Evolutionary conservation across 2,329 filamentous ascomycete genomes (phyloP).

Genomic region (Neonectria ditissima): DNA sequence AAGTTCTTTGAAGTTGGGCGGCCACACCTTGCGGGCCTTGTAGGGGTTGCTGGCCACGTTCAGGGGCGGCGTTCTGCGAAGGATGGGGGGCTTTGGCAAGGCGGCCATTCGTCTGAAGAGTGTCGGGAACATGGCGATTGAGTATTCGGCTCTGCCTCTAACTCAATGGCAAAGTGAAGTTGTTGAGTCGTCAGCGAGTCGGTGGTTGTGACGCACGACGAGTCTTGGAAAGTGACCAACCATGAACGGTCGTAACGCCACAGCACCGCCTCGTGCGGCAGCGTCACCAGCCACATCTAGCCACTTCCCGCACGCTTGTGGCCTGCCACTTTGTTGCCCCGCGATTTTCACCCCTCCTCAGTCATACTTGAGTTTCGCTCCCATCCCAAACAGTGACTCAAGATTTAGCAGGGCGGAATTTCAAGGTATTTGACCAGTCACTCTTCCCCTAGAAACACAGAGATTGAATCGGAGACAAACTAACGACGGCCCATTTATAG

Average conservation of each 20-base stretch:
- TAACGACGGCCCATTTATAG: constrained; percentile 20
- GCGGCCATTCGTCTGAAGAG: constrained; percentile 50
- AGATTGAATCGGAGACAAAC: neutral
- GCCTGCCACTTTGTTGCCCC: constrained; percentile 45
- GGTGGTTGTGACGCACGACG: constrained; percentile 15
- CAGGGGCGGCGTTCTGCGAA: constrained; percentile 45
- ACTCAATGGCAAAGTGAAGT: constrained; percentile 31
- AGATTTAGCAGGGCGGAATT: constrained; percentile 45
- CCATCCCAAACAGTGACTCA: constrained; percentile 47
- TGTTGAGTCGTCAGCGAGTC: constrained; percentile 21
- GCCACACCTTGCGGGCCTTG: constrained; percentile 79
- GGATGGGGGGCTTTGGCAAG: constrained; percentile 43
- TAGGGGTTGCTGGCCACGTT: constrained; percentile 66
- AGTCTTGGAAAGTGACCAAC: constrained; percentile 28
- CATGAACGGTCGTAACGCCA: constrained; percentile 36
- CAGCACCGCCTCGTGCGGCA: constrained; percentile 40
- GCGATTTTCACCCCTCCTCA: constrained; percentile 53
- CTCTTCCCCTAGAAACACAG: neutral
- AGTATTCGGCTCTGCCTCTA: constrained; percentile 1
- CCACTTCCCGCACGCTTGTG: constrained; percentile 16
- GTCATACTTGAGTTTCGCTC: constrained; percentile 30
- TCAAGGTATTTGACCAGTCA: constrained; percentile 30
- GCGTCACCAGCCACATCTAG: constrained; percentile 35
- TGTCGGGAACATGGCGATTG: constrained; percentile 50
- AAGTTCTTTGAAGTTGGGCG: constrained; percentile 79